Evolutionary conservation across 106 monocot genomes (phyloP).

Genomic region (Posidonia australis): DNA sequence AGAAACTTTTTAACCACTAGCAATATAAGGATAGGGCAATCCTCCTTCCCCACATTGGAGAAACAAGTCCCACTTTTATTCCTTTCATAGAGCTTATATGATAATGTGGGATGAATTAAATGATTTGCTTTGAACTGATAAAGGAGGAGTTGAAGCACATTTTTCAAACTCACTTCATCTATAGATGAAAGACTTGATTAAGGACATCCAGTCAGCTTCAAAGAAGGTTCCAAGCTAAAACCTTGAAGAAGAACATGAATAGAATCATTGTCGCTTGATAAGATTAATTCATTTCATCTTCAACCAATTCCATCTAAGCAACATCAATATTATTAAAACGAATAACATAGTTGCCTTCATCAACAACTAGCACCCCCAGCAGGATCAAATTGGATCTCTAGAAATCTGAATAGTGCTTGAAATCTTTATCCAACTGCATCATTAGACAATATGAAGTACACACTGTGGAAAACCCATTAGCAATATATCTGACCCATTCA

Average conservation of each 20-base stretch:
- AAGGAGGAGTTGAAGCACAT: constrained; percentile 15
- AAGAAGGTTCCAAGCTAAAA: constrained; percentile 24
- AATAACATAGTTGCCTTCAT: constrained; percentile 34
- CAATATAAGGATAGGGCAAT: constrained; percentile 26
- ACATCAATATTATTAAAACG: constrained; percentile 63
- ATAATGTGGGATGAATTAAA: constrained; percentile 22
- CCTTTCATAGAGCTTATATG: constrained; percentile 30
- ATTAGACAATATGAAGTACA: constrained; percentile 75
- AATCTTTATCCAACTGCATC: constrained; percentile 90
- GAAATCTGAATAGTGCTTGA: constrained; percentile 61
- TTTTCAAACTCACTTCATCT: constrained; percentile 74
- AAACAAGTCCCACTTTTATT: constrained; percentile 20
- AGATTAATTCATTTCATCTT: constrained; percentile 80
- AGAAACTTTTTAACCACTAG: constrained; percentile 18
- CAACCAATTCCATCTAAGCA: constrained; percentile 46
- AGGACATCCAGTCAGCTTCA: constrained; percentile 32
- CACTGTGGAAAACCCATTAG: constrained; percentile 77
- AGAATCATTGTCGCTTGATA: constrained; percentile 19
- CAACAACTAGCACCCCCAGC: constrained; percentile 32
- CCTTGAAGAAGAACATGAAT: constrained; percentile 29
- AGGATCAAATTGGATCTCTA: constrained; percentile 54
- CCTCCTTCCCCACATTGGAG: constrained; percentile 38
- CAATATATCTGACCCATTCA: constrained; percentile 57
- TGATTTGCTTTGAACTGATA: constrained; percentile 21
- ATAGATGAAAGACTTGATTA: constrained; percentile 67